Evolutionary conservation across 164 flowering plant genomes (phyloP), one percentile per base, ranked within the genome.

Genomic region (Nymphaea colorata): DNA sequence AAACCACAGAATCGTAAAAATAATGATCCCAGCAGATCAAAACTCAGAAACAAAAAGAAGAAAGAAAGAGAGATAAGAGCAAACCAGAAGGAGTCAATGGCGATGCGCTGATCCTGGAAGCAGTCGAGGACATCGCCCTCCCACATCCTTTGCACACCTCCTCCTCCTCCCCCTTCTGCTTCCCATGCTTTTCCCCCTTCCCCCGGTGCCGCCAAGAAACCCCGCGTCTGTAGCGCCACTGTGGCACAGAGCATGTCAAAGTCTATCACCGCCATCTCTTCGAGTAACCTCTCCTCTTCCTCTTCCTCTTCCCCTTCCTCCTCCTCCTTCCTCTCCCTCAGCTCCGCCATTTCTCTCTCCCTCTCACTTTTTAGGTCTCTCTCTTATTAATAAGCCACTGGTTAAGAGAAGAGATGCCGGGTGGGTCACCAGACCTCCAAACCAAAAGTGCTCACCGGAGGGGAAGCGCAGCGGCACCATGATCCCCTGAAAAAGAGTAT

Each of bases 61-160:
- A 42, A 43, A 59, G 67, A 45, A 66, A 61, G 5, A 64, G 64
- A 61, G 42, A 43, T 5, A 41, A 36, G 42, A 60, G 42, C 78
- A 67, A 6, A 88, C 96, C 89, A 90, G 7, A 75, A 64, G 14
- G 95, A 76, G 82, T 93, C 80, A 12, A 90, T 45, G 61, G 87
- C 90, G 69, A 93, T 74, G 41, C 86, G 85, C 41, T 83, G 89
- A 74, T 93, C 95, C 15, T 85, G 93, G 15, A 86, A 85, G 82
- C 90, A 93, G 78, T 90, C 92, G 18, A 85, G 76, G 51, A 93
- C 77, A 45, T 85, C 90, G 43, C 98, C 98, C 76, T 93, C 98
- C 98, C 98, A 93, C 96, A 93, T 85, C 86, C 98, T 83, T 64
- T 86, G 81, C 25, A 88, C 91, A 5, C 94, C 98, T 7, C 84